phyloP scores from a whole-genome alignment of 106 monocot species.

The Dendrobium catenatum region DNA sequence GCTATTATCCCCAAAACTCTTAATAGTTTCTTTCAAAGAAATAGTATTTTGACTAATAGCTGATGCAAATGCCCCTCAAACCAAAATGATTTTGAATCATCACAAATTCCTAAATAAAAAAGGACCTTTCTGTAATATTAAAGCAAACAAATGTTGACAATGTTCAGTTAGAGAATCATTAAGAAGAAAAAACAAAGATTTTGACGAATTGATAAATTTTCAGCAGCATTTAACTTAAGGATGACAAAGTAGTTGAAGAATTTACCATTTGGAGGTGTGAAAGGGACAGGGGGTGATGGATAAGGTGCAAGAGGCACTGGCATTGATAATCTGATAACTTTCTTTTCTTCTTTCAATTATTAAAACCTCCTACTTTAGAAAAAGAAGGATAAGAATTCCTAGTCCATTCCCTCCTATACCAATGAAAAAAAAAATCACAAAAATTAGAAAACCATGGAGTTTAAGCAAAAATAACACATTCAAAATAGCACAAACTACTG shows the following conservation, averaged over 20 bases:
- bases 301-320: conserved; percentile 95
- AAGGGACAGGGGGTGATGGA: conserved; percentile 54
- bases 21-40: background rate
- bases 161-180: background rate
- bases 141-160: background rate
- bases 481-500: no score
- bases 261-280: conserved; percentile 50
- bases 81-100: no score
- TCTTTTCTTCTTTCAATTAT: background rate
- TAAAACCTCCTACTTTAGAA: background rate
- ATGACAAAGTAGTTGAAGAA: background rate
- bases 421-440: background rate
- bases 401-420: background rate
- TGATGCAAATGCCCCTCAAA: background rate
- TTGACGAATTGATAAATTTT: no score
- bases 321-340: conserved; percentile 38
- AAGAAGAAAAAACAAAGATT: background rate
- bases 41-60: background rate
- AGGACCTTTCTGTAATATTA: no score
- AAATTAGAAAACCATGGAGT: background rate
- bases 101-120: no score
- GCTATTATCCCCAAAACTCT: background rate
- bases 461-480: background rate
- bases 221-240: no score
- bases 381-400: background rate